phyloP scores from a whole-genome alignment of 2,329 filamentous ascomycete genomes.

The Pseudogymnoascus sp. region DNA sequence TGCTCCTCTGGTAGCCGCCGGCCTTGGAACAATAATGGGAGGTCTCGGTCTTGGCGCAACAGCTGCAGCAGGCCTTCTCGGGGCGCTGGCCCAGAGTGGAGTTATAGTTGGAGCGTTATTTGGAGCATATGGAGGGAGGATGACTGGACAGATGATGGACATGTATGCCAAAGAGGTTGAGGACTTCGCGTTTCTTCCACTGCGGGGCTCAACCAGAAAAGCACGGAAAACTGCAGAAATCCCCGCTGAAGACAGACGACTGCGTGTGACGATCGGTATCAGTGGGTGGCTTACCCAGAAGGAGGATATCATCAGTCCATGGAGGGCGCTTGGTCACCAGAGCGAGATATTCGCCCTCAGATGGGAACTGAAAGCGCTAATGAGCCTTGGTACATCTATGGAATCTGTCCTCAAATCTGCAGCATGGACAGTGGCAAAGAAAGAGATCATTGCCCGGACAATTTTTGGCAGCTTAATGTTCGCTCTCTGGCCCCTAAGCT shows the following conservation, averaged over 20 bases:
- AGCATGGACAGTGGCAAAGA: slow-evolving; percentile 70
- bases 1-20: slow-evolving; percentile 67
- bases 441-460: slow-evolving; percentile 54
- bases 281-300: slow-evolving; percentile 72
- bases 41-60: slow-evolving; percentile 68
- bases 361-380: slow-evolving; percentile 73
- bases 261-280: slow-evolving; percentile 77
- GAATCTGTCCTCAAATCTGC: slow-evolving; percentile 69
- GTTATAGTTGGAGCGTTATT: slow-evolving; percentile 79
- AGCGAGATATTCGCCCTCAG: slow-evolving; percentile 76
- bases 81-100: slow-evolving; percentile 70
- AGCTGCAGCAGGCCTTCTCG: slow-evolving; percentile 70
- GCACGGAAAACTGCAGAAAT: slow-evolving; percentile 38
- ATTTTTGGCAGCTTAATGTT: slow-evolving; percentile 60
- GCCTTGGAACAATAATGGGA: slow-evolving; percentile 71
- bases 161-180: slow-evolving; percentile 78
- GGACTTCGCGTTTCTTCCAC: slow-evolving; percentile 79
- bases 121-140: slow-evolving; percentile 79
- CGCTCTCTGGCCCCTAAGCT: slow-evolving; percentile 61
- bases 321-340: slow-evolving; percentile 65
- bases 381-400: slow-evolving; percentile 71
- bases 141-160: slow-evolving; percentile 81
- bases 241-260: slow-evolving; percentile 52
- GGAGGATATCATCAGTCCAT: slow-evolving; percentile 67
- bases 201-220: slow-evolving; percentile 46